Evolutionary conservation across 306 rosid species (phyloP), one percentile per base, ranked within the genome.

Genomic region (Vigna hirtella): DNA sequence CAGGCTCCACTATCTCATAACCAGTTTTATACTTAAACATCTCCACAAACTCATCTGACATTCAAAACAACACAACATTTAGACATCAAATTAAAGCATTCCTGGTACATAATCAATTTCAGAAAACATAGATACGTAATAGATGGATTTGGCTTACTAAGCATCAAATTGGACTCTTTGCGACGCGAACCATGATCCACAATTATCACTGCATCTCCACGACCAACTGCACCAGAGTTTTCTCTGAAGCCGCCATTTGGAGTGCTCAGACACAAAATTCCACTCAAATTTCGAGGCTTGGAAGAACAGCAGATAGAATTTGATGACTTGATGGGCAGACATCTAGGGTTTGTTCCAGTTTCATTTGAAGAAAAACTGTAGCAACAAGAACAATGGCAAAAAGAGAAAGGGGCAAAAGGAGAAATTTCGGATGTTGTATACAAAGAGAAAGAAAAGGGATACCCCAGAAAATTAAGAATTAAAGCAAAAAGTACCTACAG

Each of bases 151-250:
- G 50, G 66, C 98, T 87, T 86, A 95, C 99, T 81, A 50, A 95
- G 91, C 98, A 95, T 86, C 79, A 87, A 80, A 81, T 95, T 95
- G 16, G 98, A 91, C 74, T 95, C 98, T 88, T 74, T 86, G 49
- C 97, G 97, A 59, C 97, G 96, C 1, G 97, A 95, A 42, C 99
- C 99, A 16, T 93, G 99, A 87, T 95, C 98, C 73, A 95, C 96
- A 77, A 95, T 91, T 48, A 95, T 84, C 77, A 95, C 79, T 12
- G 89, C 96, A 58, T 95, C 97, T 72, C 72, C 78, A 3, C 40
- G 77, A 50, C 90, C 84, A 76, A 95, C 81, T 59, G 78, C 86
- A 12, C 77, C 69, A 56, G 83, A 62, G 56, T 26, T 80, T 76
- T 34, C 80, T 49, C 63, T 42, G 20, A 76, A 24, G 22, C 85